Percentiles rank a stretch among this genome's conserved stretches.
Evolutionary conservation across 306 rosid genomes (phyloP).

Genomic region (Ceratonia siliqua): DNA sequence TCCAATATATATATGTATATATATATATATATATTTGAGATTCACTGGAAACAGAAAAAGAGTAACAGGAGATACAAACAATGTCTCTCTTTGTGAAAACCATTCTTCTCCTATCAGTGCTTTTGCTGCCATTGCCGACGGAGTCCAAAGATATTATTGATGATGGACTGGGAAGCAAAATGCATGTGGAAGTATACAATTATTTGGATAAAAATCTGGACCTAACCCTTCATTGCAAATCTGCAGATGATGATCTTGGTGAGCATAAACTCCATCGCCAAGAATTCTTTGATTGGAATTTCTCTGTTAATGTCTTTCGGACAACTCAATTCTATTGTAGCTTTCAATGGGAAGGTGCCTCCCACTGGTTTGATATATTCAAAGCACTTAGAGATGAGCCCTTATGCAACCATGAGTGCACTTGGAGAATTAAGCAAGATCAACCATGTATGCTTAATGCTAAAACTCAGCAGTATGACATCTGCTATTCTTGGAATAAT

Average conservation of each 20-base stretch:
- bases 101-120: too few species aligned
- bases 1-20: too few species aligned
- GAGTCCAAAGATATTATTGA: too few species aligned
- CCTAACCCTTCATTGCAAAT: neutral
- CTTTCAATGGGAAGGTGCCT: neutral
- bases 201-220: neutral
- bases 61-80: too few species aligned
- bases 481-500: neutral
- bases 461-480: too few species aligned
- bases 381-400: neutral
- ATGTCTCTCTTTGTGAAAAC: too few species aligned
- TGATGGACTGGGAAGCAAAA: too few species aligned
- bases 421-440: neutral
- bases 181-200: neutral
- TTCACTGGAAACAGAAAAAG: too few species aligned
- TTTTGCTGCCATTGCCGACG: too few species aligned
- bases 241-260: neutral
- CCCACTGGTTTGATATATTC: neutral
- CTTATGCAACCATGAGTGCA: accelerated
- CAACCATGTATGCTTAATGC: neutral
- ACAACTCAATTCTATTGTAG: neutral
- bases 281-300: neutral
- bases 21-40: too few species aligned
- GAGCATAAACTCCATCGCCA: neutral
- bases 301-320: neutral